phyloP scores from a whole-genome alignment of 345 rosid genomes.

The Salix udensis region DNA sequence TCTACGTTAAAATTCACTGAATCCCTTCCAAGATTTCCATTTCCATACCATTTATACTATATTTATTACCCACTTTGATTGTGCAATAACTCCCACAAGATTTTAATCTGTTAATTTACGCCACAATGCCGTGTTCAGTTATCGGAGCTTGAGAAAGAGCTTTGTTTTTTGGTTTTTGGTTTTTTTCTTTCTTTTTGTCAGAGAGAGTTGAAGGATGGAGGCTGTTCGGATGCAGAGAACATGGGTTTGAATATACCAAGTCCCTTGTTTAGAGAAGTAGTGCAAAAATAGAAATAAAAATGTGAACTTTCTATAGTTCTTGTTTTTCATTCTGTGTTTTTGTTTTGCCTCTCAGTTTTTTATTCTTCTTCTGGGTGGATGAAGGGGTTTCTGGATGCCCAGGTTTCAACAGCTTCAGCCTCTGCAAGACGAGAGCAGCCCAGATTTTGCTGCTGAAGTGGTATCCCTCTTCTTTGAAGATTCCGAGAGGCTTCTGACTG shows the following conservation, averaged over 20 bases:
- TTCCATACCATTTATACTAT: conserved; percentile 17
- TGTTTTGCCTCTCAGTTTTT: conserved; percentile 1
- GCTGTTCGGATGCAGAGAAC: conserved; percentile 79
- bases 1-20: conserved; percentile 26
- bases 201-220: conserved; percentile 43
- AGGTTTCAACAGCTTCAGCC: conserved; percentile 83
- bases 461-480: conserved; percentile 90
- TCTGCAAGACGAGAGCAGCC: conserved; percentile 94
- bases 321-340: background rate
- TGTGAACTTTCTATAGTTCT: background rate
- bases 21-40: conserved; percentile 15
- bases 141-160: background rate
- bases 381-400: conserved; percentile 84
- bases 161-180: no score
- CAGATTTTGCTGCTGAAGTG: conserved; percentile 91
- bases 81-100: conserved; percentile 23
- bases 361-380: conserved; percentile 6
- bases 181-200: background rate
- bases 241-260: conserved; percentile 61
- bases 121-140: conserved; percentile 2
- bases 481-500: conserved; percentile 60
- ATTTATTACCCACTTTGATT: background rate
- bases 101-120: conserved; percentile 20
- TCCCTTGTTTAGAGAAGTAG: conserved; percentile 82
- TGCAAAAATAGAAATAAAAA: background rate